Conservation (phyloP, 768 basidiomycete genomes). For the Kwoniella pini region DNA sequence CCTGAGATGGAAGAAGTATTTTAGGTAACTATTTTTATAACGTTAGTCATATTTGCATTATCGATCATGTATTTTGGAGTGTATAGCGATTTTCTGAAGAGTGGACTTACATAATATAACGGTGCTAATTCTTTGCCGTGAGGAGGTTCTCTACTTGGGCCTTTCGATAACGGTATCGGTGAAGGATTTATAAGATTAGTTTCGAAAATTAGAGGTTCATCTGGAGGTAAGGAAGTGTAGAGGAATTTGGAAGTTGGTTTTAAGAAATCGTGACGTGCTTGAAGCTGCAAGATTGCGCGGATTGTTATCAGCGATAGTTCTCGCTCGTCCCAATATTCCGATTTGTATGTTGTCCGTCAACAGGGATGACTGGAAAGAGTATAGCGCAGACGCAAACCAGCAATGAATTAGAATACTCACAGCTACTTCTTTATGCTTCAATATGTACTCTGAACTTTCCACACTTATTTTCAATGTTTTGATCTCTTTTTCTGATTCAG, state of each 20-base stretch:
- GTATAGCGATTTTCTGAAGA: no score
- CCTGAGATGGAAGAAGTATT: constrained; percentile 46
- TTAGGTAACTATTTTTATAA: constrained; percentile 51
- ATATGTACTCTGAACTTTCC: constrained; percentile 40
- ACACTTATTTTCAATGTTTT: constrained; percentile 42
- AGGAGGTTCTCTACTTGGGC: constrained; percentile 39
- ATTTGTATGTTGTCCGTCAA: no score
- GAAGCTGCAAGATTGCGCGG: constrained; percentile 18
- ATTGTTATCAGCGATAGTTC: no score
- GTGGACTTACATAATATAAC: constrained; percentile 45
- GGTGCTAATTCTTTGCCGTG: constrained; percentile 36
- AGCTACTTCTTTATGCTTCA: constrained; percentile 45
- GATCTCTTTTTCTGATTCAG: constrained; percentile 45
- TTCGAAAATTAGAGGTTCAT: constrained; percentile 30
- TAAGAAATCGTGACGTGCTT: constrained; percentile 43
- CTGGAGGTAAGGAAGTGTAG: constrained; percentile 39
- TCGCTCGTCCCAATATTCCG: no score
- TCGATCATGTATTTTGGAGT: no score
- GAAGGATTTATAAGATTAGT: constrained; percentile 41
- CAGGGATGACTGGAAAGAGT: no score
- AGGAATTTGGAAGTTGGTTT: constrained; percentile 45
- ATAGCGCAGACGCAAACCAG: no score
- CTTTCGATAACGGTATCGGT: constrained; percentile 45
- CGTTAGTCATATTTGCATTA: no score
- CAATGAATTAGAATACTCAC: constrained; percentile 40